Base-by-base conservation (phyloP, 768 basidiomycete species). In the Phaeotremella fagi region DNA sequence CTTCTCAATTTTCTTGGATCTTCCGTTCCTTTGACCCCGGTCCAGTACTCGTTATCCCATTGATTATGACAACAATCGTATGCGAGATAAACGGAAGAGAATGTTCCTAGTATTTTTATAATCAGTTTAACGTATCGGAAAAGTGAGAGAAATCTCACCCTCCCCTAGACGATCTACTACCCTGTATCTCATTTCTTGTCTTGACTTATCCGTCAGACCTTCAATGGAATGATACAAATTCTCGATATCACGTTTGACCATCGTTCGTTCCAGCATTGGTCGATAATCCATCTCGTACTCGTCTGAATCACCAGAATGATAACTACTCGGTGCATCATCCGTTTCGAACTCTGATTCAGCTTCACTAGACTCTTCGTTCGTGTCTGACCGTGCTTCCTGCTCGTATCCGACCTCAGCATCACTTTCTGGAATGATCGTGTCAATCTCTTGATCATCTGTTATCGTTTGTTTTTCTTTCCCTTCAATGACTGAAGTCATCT, bases 11-110 rank as follows among this genome's bases (percentile, higher is more conserved):
- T 41, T 14, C 29, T 27, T n/a, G 45, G 29, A 20, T 52, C 26
- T 15, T 28, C 6, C 5, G 45, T 36, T 24, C 54, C 55, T 22
- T 45, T 33, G 24, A 25, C 31, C 16, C 57, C 59, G 11, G 60
- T 81, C 84, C 83, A 88, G 48, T 61, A 59, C 44, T 66, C 59
- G 57, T 86, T 85, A 45, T 80, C 76, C 46, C 64, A 61, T 9
- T 45, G 42, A 61, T 88, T 82, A 64, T 86, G 82, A 53, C 80
- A 75, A 15, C 86, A 64, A 73, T 99, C 95, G 59, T 92, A 74
- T 0, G 92, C 95, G 66, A 98, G 95, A 80, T 97, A 99, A n/a
- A 99, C 95, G 9, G 91, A 91, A 0, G 94, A 97, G 76, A 99
- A 99, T 1, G 94, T 99, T 15, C 94, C 94, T 80, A 9, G 4